Evolutionary conservation across 225 moss, liverwort and hornwort genomes (phyloP).

Genomic region (Climacium dendroides): DNA sequence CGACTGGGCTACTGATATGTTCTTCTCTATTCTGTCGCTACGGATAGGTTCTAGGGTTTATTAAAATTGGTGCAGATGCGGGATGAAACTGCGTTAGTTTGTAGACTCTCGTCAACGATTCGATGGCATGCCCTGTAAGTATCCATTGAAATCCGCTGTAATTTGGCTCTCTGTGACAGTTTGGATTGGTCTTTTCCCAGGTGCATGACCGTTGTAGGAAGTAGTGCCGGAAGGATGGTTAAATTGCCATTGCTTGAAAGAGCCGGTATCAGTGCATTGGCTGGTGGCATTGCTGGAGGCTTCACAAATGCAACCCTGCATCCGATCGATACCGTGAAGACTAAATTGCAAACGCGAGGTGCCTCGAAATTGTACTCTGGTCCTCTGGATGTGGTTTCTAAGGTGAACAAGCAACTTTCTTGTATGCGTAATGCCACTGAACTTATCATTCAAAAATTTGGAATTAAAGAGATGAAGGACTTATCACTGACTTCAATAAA

Average conservation of each 20-base stretch:
- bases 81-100: not conserved
- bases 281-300: constrained; percentile 78
- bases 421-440: not conserved
- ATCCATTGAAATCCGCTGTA: not conserved
- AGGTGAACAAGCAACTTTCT: constrained; percentile 20
- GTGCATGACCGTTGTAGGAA: constrained; percentile 22
- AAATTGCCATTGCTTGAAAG: constrained; percentile 49
- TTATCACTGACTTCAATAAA: not conserved
- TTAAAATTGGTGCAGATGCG: not conserved
- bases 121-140: not conserved
- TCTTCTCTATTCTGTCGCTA: not conserved
- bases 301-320: constrained; percentile 68
- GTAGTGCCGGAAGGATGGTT: constrained; percentile 23
- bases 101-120: not conserved
- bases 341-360: constrained; percentile 67
- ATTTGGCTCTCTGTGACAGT: not conserved
- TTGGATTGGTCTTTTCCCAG: not conserved
- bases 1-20: not conserved
- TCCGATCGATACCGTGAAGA: constrained; percentile 78
- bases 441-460: not conserved
- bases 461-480: not conserved
- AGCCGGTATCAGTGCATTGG: constrained; percentile 73
- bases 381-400: constrained; percentile 58
- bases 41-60: not conserved
- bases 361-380: constrained; percentile 65